phyloP scores from a whole-genome alignment of 2,329 filamentous ascomycete species.

The Talaromyces atroroseus region DNA sequence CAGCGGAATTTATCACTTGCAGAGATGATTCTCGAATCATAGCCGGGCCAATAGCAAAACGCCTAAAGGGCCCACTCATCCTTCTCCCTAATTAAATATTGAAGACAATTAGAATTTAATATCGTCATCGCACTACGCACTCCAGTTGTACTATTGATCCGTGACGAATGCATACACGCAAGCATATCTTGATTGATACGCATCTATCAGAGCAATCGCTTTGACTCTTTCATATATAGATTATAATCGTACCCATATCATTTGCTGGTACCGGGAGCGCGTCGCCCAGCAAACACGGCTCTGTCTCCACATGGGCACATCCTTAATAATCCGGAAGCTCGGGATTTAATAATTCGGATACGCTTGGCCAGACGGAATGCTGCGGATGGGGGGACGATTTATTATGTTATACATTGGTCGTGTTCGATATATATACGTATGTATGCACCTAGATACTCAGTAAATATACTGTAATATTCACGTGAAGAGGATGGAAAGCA shows the following conservation, averaged over 20 bases:
- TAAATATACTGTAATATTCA: too few relatives aligned
- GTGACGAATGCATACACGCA: background rate
- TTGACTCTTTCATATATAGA: background rate
- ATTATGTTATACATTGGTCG: background rate
- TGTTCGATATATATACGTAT: background rate
- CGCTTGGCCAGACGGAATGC: background rate
- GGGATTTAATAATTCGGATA: background rate
- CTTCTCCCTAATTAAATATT: too few relatives aligned
- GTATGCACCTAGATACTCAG: background rate
- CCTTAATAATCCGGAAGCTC: constrained; percentile 5
- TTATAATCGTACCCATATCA: background rate
- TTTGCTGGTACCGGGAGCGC: background rate
- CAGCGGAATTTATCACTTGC: too few relatives aligned
- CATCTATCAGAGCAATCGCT: background rate
- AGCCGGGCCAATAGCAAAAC: too few relatives aligned
- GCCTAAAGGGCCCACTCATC: too few relatives aligned
- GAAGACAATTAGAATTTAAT: background rate
- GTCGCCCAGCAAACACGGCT: background rate
- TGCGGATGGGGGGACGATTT: background rate
- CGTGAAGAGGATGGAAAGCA: too few relatives aligned
- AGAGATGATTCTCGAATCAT: too few relatives aligned
- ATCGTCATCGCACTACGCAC: background rate
- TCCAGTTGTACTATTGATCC: background rate
- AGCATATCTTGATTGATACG: background rate
- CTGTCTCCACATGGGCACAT: constrained; percentile 1